Percentiles rank a stretch among this genome's conserved stretches.
Evolutionary conservation across 768 basidiomycete genomes (phyloP).

Genomic region (Dioszegia crocea): DNA sequence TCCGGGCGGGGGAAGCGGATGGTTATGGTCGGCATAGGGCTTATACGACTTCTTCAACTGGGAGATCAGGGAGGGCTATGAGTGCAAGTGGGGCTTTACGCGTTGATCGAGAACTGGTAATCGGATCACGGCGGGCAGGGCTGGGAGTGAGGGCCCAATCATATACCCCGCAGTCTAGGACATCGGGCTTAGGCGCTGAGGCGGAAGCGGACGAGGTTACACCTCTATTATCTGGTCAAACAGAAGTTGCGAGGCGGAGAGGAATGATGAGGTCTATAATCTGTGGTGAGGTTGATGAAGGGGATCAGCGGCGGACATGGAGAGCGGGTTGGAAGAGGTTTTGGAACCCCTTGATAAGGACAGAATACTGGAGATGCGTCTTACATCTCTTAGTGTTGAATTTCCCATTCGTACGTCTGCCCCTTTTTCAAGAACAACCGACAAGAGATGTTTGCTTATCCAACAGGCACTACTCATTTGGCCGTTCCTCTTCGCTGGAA

Average conservation of each 20-base stretch:
- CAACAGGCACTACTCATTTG: conserved; percentile 47
- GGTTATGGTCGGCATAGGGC: not conserved
- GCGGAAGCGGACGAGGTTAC: not conserved
- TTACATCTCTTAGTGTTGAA: conserved; percentile 44
- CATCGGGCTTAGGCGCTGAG: not conserved
- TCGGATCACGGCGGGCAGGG: not conserved
- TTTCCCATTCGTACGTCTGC: conserved; percentile 44
- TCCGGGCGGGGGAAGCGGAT: not conserved
- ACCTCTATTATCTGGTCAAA: not conserved
- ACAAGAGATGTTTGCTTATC: not conserved
- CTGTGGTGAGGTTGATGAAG: conserved; percentile 35
- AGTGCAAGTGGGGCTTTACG: not conserved
- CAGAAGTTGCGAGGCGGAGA: not conserved
- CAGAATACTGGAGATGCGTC: conserved; percentile 40
- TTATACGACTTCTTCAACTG: not conserved
- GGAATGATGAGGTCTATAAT: conserved; percentile 28
- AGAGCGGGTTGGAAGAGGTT: conserved; percentile 33
- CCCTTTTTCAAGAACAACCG: no score
- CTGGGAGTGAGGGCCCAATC: no score
- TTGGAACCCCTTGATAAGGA: conserved; percentile 28
- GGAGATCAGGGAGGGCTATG: not conserved
- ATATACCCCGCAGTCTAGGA: not conserved
- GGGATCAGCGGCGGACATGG: conserved; percentile 15
- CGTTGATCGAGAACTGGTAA: not conserved
- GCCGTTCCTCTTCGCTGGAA: conserved; percentile 46